These are phyloP conservation scores for Tylopilus subfusipes DNA, from an alignment of 768 basidiomycete genomes.

Conservation along the genomic window DNA sequence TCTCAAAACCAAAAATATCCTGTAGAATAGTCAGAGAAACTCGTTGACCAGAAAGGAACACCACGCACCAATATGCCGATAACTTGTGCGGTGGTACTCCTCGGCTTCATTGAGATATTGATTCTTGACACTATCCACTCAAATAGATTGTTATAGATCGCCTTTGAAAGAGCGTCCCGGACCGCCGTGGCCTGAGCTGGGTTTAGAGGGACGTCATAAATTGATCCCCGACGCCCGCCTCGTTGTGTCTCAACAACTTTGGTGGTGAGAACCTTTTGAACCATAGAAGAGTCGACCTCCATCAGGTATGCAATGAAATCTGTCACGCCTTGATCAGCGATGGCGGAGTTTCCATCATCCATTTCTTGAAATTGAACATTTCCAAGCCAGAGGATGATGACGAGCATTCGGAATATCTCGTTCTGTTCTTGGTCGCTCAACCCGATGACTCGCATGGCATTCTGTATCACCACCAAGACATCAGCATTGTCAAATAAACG, in stretches of 20 bases:
- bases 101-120: slow-evolving; percentile 94
- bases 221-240: slow-evolving; percentile 87
- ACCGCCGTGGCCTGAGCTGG: slow-evolving; percentile 87
- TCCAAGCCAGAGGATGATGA: slow-evolving; percentile 91
- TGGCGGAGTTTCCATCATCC: slow-evolving; percentile 83
- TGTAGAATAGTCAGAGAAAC: slow-evolving; percentile 24
- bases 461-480: slow-evolving; percentile 39
- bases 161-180: slow-evolving; percentile 90
- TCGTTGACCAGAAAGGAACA: neutral
- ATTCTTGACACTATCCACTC: slow-evolving; percentile 98
- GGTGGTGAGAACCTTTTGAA: slow-evolving; percentile 84
- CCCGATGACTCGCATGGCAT: slow-evolving; percentile 93
- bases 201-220: slow-evolving; percentile 97
- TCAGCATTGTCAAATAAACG: slow-evolving; percentile 3
- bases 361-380: slow-evolving; percentile 88
- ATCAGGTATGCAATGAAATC: slow-evolving; percentile 95
- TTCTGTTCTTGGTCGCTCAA: slow-evolving; percentile 80
- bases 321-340: slow-evolving; percentile 82
- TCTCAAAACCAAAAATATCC: slow-evolving; percentile 99
- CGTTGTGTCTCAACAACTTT: slow-evolving; percentile 90
- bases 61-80: slow-evolving; percentile 83
- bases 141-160: slow-evolving; percentile 96
- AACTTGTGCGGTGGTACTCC: slow-evolving; percentile 66
- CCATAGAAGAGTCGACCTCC: slow-evolving; percentile 73
- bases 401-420: slow-evolving; percentile 92